Evolutionary conservation across 225 moss, liverwort and hornwort species (phyloP), one percentile per base, ranked within the genome.

Genomic region (Anthoceros angustus): DNA sequence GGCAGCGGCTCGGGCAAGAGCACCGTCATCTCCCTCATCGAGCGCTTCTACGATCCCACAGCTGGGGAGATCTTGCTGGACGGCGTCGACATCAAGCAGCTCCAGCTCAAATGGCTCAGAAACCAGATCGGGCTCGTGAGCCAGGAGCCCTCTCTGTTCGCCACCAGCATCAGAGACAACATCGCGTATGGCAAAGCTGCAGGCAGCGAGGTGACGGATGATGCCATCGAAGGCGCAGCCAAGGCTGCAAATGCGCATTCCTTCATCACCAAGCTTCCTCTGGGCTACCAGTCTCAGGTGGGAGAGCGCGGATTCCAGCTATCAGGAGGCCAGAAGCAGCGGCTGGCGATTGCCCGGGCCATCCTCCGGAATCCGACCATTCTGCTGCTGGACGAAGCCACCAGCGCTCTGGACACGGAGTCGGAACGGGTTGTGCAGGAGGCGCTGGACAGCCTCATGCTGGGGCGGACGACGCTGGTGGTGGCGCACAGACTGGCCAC

Each of bases 401-500:
- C 77, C 18, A 80, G 80, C 63, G 77, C 77, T 9, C 69, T 77
- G 62, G 80, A 77, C 66, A 67, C 77, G 0, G 77, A 70, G 26
- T 80, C 80, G 2, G 80, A 80, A 15, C 72, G 74, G 41, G 32
- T 77, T 5, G 77, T 80, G 69, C 80, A 77, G 49, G 80, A 80
- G 41, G 80, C 80, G 46, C 63, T 80, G 32, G 77, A 80, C 64
- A 75, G 72, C 60, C 67, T 77, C 9, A 77, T 80, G 80, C 77
- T 80, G n/a, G 80, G 77, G 21, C 67, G 80, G 72, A 80, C 80
- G 49, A 80, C 80, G 0, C 41, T 80, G 23, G 74, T 80, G 7
- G 77, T 80, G 5, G 80, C 80, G 6, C 77, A 80, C 74, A 74
- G 80, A 3, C 72, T 80, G 10, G 77, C 80, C 69, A 80, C 77